A percentile compares a stretch with the other conserved stretches of the same genome.
Conservation (phyloP, 2,329 filamentous ascomycete genomes). For the Penicillium digitatum region DNA sequence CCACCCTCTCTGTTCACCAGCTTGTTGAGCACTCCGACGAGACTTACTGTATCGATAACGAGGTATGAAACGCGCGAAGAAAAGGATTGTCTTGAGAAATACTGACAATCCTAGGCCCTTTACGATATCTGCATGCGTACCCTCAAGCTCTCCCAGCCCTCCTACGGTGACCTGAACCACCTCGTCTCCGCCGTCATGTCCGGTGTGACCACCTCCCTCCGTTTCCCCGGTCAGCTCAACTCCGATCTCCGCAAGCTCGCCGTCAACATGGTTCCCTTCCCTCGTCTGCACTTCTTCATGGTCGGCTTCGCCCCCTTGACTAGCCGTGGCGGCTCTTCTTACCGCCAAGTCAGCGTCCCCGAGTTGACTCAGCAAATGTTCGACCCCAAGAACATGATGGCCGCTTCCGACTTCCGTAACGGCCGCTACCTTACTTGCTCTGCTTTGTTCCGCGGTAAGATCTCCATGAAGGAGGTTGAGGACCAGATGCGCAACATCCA, state of each 20-base stretch:
- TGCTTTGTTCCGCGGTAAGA: conserved; percentile 99
- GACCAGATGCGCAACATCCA: conserved; percentile 99
- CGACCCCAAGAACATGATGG: conserved; percentile 99
- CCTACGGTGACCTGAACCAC: conserved; percentile 99
- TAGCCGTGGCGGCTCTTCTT: conserved; percentile 84
- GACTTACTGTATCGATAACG: conserved; percentile 99
- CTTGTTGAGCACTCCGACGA: conserved; percentile 99
- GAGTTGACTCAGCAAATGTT: conserved; percentile 99
- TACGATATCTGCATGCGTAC: conserved; percentile 99
- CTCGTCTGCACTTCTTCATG: conserved; percentile 99
- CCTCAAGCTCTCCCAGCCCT: conserved; percentile 96
- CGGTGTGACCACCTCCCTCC: conserved; percentile 94
- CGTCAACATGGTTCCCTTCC: conserved; percentile 99
- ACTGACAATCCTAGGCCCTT: conserved; percentile 59
- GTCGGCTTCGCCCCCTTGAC: conserved; percentile 98
- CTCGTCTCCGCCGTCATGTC: conserved; percentile 99
- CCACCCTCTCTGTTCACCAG: conserved; percentile 97
- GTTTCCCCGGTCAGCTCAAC: conserved; percentile 99
- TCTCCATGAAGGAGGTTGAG: conserved; percentile 99
- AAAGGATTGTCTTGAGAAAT: not conserved
- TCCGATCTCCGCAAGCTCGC: conserved; percentile 98
- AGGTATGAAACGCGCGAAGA: conserved; percentile 50
- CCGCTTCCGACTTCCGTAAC: conserved; percentile 98
- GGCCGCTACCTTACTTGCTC: conserved; percentile 99
- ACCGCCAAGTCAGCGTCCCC: conserved; percentile 95